Base-by-base conservation (phyloP, 1,284 basidiomycete species). In the Ceratorhiza oryzae-sativae region DNA sequence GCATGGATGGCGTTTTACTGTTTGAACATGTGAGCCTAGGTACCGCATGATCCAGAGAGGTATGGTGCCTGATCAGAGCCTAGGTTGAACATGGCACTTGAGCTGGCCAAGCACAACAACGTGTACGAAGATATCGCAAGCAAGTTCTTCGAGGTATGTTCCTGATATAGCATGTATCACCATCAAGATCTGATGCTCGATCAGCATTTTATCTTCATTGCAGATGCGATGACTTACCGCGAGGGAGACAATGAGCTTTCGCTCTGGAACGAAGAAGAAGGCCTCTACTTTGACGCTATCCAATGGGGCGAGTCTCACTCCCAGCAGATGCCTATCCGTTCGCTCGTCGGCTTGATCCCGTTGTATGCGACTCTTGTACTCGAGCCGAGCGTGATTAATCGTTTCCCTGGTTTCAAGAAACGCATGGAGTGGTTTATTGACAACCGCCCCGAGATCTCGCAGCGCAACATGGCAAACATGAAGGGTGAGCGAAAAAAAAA, bases 1-100 rank as follows among this genome's bases (percentile, higher is more conserved):
- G 94, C 95, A 0, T 98, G 97, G 97, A 99, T 99, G 97, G 96
- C 94, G 32, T 98, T 98, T 84, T 99, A 97, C 80, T 94, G 90
- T 77, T 82, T 98, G 73, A 97, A 97, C 79, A 98, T 98, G 95
- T 92, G 75, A 77, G 86, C 68, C 76, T 32, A 51, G 13, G 12
- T 13, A 39, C 36, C 18, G n/a, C 42, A 5, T 46, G 34, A 23
- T 13, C 27, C 18, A 18, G 23, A 20, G 51, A 6, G 5, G 8
- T 25, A n/a, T 18, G 27, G 45, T n/a, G 9, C 34, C 58, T 72
- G 62, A 60, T 58, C 39, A 23, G 25, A 27, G 25, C n/a, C 71
- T 72, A 94, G 92, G 93, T 83, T 99, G 79, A 97, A 92, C 81
- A 98, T 99, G 81, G 95, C 97, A 0, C 87, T 99, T 60, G 97